Base-by-base conservation (phyloP, 352 stramenopile genomes). In the Phytophthora hibernalis region DNA sequence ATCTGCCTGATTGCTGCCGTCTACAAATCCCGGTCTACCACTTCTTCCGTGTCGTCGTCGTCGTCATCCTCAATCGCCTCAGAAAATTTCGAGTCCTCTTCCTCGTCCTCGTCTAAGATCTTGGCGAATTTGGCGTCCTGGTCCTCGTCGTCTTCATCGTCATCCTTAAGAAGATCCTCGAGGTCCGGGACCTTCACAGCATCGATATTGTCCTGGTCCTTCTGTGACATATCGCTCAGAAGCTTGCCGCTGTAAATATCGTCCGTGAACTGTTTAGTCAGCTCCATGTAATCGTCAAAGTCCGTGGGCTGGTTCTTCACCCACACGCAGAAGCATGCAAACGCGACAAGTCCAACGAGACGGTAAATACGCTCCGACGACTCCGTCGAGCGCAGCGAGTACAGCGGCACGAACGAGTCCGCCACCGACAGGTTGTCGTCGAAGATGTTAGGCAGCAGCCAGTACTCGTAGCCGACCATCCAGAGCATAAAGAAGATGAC, bases 201-300 rank as follows among this genome's bases (percentile, higher is more conserved):
- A 77, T 99, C 97, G 78, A 99, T 99, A 77, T 98, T 98, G 74
- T 99, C 96, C 75, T 98, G 98, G 68, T 98, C 91, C 77, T 98
- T 96, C 69, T 99, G 96, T 24, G 96, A 98, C 70, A 99, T 98
- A 77, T 99, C 97, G 38, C 93, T 98, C 44, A 99, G 80, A 57
- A 99, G 82, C 60, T 98, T 99, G 65, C 98, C 98, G 31, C 96
- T 98, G 87, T 99, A 99, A 65, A 99, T 96, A 83, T 99, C 98
- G 74, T 98, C 97, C 57, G 99, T 98, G 73, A 99, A 99, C 78
- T 99, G 97, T 73, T 98, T 98, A 67, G 98, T 98, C 28, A 97
- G 91, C 68, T 95, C 83, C 73, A 99, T 98, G 85, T 99, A 99
- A 5, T 97, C 97, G 89, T 99, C 98, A 82, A 99, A 99, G 76